Evolutionary conservation across 768 basidiomycete species (phyloP).

Genomic region (Termitomyces sp.): DNA sequence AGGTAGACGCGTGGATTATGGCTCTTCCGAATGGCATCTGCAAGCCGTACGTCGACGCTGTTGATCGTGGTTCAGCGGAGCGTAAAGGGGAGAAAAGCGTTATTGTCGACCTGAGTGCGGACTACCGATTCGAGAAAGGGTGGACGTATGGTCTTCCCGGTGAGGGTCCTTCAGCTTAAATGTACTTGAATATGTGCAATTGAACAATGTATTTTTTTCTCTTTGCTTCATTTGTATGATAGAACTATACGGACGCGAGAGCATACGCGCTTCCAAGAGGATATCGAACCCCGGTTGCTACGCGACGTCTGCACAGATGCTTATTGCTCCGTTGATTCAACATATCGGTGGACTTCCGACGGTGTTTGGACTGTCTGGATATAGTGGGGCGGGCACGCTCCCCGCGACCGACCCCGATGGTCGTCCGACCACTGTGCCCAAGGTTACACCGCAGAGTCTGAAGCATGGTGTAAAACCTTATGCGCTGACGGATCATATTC

Average conservation of each 20-base stretch:
- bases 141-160: conserved; percentile 99
- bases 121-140: conserved; percentile 89
- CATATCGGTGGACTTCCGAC: conserved; percentile 69
- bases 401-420: conserved; percentile 64
- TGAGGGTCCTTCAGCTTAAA: conserved; percentile 53
- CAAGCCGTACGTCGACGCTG: conserved; percentile 94
- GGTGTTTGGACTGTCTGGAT: conserved; percentile 91
- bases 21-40: conserved; percentile 97
- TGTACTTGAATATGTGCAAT: conserved; percentile 24
- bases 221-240: conserved; percentile 17
- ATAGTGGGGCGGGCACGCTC: conserved; percentile 92
- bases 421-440: conserved; percentile 70
- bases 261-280: conserved; percentile 66
- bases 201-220: conserved; percentile 25
- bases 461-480: conserved; percentile 79
- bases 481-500: conserved; percentile 93
- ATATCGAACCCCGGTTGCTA: conserved; percentile 99
- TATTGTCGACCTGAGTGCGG: conserved; percentile 89
- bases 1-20: conserved; percentile 98
- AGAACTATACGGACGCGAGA: conserved; percentile 85
- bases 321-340: conserved; percentile 83
- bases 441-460: conserved; percentile 74
- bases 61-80: conserved; percentile 69
- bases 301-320: conserved; percentile 87
- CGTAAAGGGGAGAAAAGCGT: conserved; percentile 61